These are phyloP conservation scores for Suillus lakei DNA, from an alignment of 768 basidiomycete genomes.

Conservation along the genomic window DNA sequence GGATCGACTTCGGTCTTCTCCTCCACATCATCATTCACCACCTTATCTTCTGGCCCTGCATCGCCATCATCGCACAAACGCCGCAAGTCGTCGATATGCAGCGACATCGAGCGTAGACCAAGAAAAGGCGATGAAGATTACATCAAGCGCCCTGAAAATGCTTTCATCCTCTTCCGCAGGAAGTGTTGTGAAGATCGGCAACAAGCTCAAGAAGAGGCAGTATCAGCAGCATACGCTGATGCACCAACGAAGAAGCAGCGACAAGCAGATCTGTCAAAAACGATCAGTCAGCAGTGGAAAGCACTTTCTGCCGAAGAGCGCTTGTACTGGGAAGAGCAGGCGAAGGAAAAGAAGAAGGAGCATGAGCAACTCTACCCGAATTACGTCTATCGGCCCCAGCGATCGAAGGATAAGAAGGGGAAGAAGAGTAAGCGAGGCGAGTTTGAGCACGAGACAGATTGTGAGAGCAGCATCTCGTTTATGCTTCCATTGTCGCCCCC, in stretches of 20 bases:
- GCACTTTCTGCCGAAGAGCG: conserved; percentile 66
- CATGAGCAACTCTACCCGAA: conserved; percentile 75
- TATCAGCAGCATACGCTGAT: conserved; percentile 24
- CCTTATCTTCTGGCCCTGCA: conserved; percentile 34
- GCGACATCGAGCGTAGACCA: conserved; percentile 52
- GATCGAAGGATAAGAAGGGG: conserved; percentile 52
- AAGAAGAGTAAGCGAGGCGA: conserved; percentile 44
- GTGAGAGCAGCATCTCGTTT: conserved; percentile 57
- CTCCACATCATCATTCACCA: conserved; percentile 41
- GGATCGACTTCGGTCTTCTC: conserved; percentile 47
- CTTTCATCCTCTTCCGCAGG: conserved; percentile 84
- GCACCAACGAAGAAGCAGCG: conserved; percentile 71
- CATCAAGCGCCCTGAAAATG: conserved; percentile 84
- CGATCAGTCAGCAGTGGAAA: conserved; percentile 84
- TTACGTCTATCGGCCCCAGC: conserved; percentile 81
- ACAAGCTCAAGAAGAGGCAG: conserved; percentile 54
- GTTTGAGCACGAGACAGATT: conserved; percentile 48
- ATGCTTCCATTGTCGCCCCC: conserved; percentile 44
- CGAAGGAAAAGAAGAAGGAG: conserved; percentile 81
- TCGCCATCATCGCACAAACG: conserved; percentile 49
- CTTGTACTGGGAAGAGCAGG: conserved; percentile 74
- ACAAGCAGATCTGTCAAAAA: conserved; percentile 80
- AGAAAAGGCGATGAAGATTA: conserved; percentile 81
- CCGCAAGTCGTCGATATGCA: conserved; percentile 54
- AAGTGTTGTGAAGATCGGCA: conserved; percentile 78